phyloP scores from a whole-genome alignment of 73 alveolate species.

The Paraurostyla sp. region DNA sequence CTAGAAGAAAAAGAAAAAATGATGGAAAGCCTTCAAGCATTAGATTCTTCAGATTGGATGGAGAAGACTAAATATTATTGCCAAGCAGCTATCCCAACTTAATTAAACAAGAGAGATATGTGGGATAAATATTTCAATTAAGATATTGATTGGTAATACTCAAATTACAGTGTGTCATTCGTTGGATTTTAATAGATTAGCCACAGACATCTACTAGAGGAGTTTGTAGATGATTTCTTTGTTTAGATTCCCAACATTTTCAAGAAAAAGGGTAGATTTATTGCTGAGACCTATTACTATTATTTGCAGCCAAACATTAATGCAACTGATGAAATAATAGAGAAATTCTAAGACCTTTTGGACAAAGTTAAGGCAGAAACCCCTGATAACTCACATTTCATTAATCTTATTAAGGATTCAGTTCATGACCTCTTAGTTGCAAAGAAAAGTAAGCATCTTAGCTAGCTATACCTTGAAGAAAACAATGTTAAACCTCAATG shows the following conservation, averaged over 20 bases:
- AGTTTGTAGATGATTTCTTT: slow-evolving; percentile 62
- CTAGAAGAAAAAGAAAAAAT: slow-evolving; percentile 69
- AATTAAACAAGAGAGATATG: slow-evolving; percentile 69
- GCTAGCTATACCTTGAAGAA: background rate
- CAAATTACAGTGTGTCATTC: slow-evolving; percentile 52
- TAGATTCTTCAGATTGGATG: slow-evolving; percentile 81
- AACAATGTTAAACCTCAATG: too few relatives aligned
- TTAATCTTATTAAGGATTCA: slow-evolving; percentile 1
- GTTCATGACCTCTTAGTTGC: background rate
- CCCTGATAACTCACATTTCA: slow-evolving; percentile 18
- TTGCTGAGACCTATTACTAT: slow-evolving; percentile 58
- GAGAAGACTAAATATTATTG: slow-evolving; percentile 74
- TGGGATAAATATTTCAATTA: slow-evolving; percentile 76
- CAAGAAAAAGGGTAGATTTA: slow-evolving; percentile 55
- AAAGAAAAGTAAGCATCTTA: background rate
- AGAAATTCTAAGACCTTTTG: background rate
- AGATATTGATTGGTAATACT: slow-evolving; percentile 57
- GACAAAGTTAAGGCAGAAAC: background rate
- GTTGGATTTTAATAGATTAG: slow-evolving; percentile 17
- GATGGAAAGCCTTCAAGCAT: slow-evolving; percentile 67
- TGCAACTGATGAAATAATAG: slow-evolving; percentile 55
- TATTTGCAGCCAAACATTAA: slow-evolving; percentile 43
- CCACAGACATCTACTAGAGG: slow-evolving; percentile 56
- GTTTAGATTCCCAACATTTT: slow-evolving; percentile 23
- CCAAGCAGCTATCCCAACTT: slow-evolving; percentile 78